A percentile compares a stretch with the other conserved stretches of the same genome.
These are phyloP conservation scores for Calonectria henricotiae DNA, from an alignment of 2,329 filamentous ascomycete species.

Conservation along the genomic window DNA sequence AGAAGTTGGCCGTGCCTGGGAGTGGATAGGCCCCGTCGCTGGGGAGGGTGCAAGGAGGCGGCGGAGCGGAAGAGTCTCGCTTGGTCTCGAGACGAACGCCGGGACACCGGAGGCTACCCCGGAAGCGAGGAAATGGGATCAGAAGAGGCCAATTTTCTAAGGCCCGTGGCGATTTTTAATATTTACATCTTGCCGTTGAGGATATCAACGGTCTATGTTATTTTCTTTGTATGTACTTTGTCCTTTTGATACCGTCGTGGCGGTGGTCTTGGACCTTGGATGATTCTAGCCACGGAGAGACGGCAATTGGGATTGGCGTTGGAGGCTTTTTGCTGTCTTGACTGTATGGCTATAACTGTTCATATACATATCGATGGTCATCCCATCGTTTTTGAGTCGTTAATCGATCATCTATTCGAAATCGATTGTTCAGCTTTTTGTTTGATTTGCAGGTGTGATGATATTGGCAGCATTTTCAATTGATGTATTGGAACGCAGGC, in stretches of 20 bases:
- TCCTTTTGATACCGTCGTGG: conserved; percentile 27
- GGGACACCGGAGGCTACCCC: conserved; percentile 55
- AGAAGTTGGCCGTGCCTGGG: conserved; percentile 78
- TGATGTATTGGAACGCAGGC: background rate
- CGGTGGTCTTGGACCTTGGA: conserved; percentile 40
- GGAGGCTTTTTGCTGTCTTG: conserved; percentile 36
- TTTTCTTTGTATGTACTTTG: conserved; percentile 43
- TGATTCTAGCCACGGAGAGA: conserved; percentile 38
- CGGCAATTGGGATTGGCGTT: conserved; percentile 46
- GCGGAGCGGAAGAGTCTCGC: conserved; percentile 70
- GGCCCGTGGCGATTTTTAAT: conserved; percentile 30
- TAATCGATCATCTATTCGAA: conserved; percentile 4
- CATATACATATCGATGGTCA: conserved; percentile 27
- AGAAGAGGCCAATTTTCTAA: conserved; percentile 63
- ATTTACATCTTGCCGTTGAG: conserved; percentile 29
- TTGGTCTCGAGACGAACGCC: conserved; percentile 59
- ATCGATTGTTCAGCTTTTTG: background rate
- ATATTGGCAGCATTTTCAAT: background rate
- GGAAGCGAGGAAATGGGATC: conserved; percentile 61
- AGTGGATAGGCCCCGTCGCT: conserved; percentile 77
- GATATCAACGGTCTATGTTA: conserved; percentile 28
- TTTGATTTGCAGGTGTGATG: background rate
- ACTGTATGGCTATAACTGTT: conserved; percentile 41
- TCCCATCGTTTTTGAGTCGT: conserved; percentile 26
- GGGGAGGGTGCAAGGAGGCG: conserved; percentile 65